phyloP scores from a whole-genome alignment of 225 moss, liverwort and hornwort genomes.

The Neckera pumila region DNA sequence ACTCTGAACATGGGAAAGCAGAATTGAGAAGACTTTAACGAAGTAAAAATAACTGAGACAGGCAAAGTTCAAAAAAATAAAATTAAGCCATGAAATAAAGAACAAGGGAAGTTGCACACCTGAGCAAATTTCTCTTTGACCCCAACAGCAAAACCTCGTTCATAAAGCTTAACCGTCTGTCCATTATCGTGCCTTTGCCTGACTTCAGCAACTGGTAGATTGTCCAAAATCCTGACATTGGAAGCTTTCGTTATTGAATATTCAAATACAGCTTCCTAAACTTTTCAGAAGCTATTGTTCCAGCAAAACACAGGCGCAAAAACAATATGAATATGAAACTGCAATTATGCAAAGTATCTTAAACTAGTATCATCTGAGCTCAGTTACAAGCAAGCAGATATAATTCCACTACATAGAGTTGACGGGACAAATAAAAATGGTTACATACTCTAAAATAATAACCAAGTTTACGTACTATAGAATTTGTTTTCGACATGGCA shows the following conservation, averaged over 20 bases:
- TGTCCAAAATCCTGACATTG: slow-evolving; percentile 62
- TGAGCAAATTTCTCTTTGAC: slow-evolving; percentile 7
- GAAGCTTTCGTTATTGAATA: background rate
- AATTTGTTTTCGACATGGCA: background rate
- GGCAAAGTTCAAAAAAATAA: background rate
- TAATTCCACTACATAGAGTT: background rate
- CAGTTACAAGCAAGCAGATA: background rate
- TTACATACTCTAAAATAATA: background rate
- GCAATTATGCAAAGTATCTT: background rate
- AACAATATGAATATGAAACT: background rate
- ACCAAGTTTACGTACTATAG: background rate
- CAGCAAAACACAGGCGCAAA: background rate
- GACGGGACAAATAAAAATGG: background rate
- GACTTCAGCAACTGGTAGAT: slow-evolving; percentile 59
- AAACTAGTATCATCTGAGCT: background rate
- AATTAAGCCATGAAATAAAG: background rate
- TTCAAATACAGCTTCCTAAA: background rate
- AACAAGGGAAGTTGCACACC: background rate
- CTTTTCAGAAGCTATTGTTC: background rate
- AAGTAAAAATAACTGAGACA: background rate
- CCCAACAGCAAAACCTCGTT: slow-evolving; percentile 65
- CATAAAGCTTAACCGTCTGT: slow-evolving; percentile 16
- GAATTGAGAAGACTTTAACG: background rate
- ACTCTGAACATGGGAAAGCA: slow-evolving; percentile 14
- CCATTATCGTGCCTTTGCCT: slow-evolving; percentile 22